A percentile compares a stretch with the other conserved stretches of the same genome.
Conservation (phyloP, 2,329 filamentous ascomycete genomes). For the Podosphaera aphanis region DNA sequence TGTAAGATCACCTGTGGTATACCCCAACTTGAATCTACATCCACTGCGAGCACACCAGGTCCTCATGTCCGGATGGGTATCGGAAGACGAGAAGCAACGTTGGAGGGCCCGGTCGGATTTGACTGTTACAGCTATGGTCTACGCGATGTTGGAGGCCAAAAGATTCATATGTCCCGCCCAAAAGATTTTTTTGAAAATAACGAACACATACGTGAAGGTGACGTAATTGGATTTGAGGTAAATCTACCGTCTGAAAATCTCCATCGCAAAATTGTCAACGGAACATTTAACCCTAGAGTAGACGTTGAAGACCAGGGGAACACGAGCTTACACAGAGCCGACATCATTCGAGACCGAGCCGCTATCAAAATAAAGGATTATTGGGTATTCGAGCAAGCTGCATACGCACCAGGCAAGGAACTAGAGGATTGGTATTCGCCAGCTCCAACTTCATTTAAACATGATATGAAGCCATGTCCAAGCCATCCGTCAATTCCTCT, state of each 20-base stretch:
- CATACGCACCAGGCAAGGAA: conserved; percentile 70
- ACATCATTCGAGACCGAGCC: conserved; percentile 85
- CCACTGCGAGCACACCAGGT: conserved; percentile 7
- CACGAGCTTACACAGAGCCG: conserved; percentile 31
- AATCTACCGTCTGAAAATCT: conserved; percentile 65
- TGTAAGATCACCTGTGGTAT: conserved; percentile 69
- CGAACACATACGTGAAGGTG: conserved; percentile 64
- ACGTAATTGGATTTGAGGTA: conserved; percentile 85
- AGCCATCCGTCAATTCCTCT: conserved; percentile 54
- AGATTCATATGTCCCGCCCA: conserved; percentile 81
- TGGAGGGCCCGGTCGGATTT: conserved; percentile 67
- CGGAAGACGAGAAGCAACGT: conserved; percentile 53
- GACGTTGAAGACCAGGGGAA: conserved; percentile 38
- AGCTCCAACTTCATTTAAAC: conserved; percentile 8
- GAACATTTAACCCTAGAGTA: conserved; percentile 67
- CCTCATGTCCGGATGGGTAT: conserved; percentile 69
- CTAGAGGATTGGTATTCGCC: conserved; percentile 67
- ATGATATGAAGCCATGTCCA: conserved; percentile 34
- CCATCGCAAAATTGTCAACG: conserved; percentile 71
- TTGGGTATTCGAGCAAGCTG: conserved; percentile 80
- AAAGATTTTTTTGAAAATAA: conserved; percentile 65
- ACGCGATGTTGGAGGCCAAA: conserved; percentile 72
- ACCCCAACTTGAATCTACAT: conserved; percentile 17
- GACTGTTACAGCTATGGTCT: conserved; percentile 88
- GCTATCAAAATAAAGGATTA: conserved; percentile 86